Base-by-base conservation (phyloP, 2,329 filamentous ascomycete species). In the Cercospora brassicicola region DNA sequence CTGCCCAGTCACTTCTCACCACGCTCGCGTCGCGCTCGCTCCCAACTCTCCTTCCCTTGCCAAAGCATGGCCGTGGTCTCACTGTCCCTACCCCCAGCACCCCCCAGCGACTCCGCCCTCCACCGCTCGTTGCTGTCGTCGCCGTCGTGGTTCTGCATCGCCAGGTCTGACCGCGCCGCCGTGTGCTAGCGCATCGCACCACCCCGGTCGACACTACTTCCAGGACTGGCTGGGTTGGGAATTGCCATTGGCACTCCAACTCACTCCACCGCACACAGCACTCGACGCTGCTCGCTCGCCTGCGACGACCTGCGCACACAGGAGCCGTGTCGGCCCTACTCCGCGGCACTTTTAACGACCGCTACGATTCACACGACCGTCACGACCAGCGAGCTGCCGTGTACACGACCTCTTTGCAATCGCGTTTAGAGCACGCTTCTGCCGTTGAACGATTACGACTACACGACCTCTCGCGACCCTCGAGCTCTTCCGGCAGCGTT, bases 321-420 rank as follows among this genome's bases (percentile, higher is more conserved):
- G 74, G 67, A 72, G 72, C 71, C 74, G 81, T 85, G 83, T 82
- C 82, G 80, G 78, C 74, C 75, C 75, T 75, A 76, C 74, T 73
- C 72, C 75, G 71, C 71, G 73, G 75, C 78, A 75, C 76, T 64
- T 78, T 81, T 86, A 79, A 86, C 83, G 84, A 86, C 80, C 79
- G 80, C 78, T 77, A 86, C 85, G 84, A 86, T 72, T 72, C 73
- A 72, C 78, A 87, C 84, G 84, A 86, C 79, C 78, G n/a, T 26
- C 63, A 59, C 55, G 55, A 65, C 36, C 33, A 20, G 36, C 55
- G 48, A 64, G 31, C 61, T 64, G 28, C 61, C 28, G 61, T 64
- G 72, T 81, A 82, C 76, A 86, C 85, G 83, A 85, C 76, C 79
- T 81, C 74, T 76, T 81, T 78, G 81, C 81, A 79, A 79, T 79